Percentiles rank a stretch among this genome's conserved stretches.
These are phyloP conservation scores for Ophiostoma ulmi DNA, from an alignment of 2,329 filamentous ascomycete species.

Conservation along the genomic window DNA sequence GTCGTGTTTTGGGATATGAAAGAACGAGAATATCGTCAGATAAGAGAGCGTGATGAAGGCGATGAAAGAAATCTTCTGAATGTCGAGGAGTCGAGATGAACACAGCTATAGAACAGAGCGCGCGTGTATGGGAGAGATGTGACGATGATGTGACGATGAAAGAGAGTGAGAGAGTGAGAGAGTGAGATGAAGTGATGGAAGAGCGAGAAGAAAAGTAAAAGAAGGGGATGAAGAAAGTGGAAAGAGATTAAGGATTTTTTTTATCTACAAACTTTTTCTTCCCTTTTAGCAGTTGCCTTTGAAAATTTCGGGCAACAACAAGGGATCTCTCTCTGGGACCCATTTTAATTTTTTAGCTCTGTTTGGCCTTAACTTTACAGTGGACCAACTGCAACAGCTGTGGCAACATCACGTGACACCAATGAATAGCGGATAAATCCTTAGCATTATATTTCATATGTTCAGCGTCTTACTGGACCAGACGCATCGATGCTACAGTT, in stretches of 20 bases:
- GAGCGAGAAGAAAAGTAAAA: not conserved
- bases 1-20: not conserved
- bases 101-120: not conserved
- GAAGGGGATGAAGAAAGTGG: slow-evolving; percentile 19
- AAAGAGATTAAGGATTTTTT: slow-evolving; percentile 24
- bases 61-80: not conserved
- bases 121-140: slow-evolving; percentile 3
- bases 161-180: not conserved
- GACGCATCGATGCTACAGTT: slow-evolving; percentile 7
- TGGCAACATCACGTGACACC: slow-evolving; percentile 25
- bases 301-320: slow-evolving; percentile 19
- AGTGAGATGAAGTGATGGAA: not conserved
- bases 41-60: not conserved
- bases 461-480: not conserved
- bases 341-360: slow-evolving; percentile 25
- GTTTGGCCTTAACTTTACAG: slow-evolving; percentile 22
- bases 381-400: not conserved
- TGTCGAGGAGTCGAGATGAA: slow-evolving; percentile 2
- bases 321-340: slow-evolving; percentile 10
- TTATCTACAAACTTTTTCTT: slow-evolving; percentile 26
- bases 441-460: not conserved
- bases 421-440: not conserved
- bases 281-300: slow-evolving; percentile 20
- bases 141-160: not conserved
- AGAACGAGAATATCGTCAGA: not conserved